Conservation (phyloP, 148 eudicot species). For the Chenopodium formosanum region DNA sequence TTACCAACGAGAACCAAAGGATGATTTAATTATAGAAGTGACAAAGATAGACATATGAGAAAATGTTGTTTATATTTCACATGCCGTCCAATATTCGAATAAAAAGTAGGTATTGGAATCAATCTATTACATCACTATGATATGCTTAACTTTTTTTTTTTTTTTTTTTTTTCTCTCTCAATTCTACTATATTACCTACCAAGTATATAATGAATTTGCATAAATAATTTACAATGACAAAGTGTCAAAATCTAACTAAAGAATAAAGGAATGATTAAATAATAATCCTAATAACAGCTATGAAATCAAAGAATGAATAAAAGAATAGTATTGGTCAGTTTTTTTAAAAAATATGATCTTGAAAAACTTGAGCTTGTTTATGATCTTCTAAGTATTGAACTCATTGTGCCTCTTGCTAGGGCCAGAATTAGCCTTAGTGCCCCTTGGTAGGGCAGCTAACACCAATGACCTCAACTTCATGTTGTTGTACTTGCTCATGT, state of each 20-base stretch:
- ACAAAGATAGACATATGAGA: neutral
- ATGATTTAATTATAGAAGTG: neutral
- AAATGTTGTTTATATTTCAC: neutral
- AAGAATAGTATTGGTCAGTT: conserved; percentile 10
- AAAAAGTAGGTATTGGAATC: conserved; percentile 17
- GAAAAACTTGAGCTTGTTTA: neutral
- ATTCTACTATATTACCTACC: neutral
- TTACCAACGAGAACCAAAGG: no score
- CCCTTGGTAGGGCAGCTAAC: conserved; percentile 29
- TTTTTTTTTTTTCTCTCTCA: neutral
- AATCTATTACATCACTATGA: conserved; percentile 4
- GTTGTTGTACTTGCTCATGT: neutral
- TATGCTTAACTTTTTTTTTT: neutral
- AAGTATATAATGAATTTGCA: neutral
- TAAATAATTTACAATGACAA: conserved; percentile 3
- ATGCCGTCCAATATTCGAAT: conserved; percentile 9
- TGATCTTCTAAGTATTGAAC: conserved; percentile 5
- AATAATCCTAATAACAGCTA: neutral
- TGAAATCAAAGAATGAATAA: conserved; percentile 27
- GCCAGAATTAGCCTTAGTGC: conserved; percentile 11
- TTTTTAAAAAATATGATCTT: neutral
- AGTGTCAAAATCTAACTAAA: neutral
- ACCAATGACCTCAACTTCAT: conserved; percentile 27
- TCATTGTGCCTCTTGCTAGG: conserved; percentile 33
- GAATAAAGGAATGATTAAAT: neutral